Conservation (phyloP, 1,139 yeast species). For the Hyphopichia pseudoburtonii region DNA sequence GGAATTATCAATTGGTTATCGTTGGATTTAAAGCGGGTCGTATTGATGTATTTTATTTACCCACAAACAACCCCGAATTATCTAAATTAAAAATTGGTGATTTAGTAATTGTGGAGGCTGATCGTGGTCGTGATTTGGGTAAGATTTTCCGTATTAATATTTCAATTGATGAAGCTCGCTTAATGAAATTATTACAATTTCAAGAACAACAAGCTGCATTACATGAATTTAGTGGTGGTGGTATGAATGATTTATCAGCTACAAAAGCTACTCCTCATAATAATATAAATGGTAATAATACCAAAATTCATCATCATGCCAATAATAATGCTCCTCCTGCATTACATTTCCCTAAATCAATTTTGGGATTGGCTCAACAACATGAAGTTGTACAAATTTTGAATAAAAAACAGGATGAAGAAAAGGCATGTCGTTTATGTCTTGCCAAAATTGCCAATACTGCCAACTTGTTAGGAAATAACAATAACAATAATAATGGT, state of each 20-base stretch:
- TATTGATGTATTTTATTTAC: constrained; percentile 75
- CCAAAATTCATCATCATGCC: constrained; percentile 5
- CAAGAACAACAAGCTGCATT: constrained; percentile 60
- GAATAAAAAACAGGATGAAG: constrained; percentile 67
- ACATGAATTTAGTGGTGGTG: constrained; percentile 10
- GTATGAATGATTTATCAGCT: constrained; percentile 24
- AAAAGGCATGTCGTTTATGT: constrained; percentile 64
- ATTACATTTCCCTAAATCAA: constrained; percentile 68
- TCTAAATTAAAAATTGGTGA: constrained; percentile 54
- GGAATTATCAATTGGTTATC: constrained; percentile 48
- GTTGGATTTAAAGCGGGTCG: constrained; percentile 88
- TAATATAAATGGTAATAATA: neutral
- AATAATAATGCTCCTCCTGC: constrained; percentile 33
- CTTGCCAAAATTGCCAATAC: constrained; percentile 56
- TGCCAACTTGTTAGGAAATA: too few species aligned
- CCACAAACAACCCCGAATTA: constrained; percentile 30
- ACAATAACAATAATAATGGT: neutral
- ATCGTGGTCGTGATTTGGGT: constrained; percentile 90
- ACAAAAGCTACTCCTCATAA: constrained; percentile 13
- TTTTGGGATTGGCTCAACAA: constrained; percentile 65
- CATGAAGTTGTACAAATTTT: constrained; percentile 61
- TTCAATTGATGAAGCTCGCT: constrained; percentile 61
- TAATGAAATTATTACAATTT: constrained; percentile 53
- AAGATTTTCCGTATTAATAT: constrained; percentile 68
- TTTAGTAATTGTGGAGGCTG: constrained; percentile 95